Base-by-base conservation (phyloP, 2,329 filamentous ascomycete species). In the Fusarium albosuccineum region DNA sequence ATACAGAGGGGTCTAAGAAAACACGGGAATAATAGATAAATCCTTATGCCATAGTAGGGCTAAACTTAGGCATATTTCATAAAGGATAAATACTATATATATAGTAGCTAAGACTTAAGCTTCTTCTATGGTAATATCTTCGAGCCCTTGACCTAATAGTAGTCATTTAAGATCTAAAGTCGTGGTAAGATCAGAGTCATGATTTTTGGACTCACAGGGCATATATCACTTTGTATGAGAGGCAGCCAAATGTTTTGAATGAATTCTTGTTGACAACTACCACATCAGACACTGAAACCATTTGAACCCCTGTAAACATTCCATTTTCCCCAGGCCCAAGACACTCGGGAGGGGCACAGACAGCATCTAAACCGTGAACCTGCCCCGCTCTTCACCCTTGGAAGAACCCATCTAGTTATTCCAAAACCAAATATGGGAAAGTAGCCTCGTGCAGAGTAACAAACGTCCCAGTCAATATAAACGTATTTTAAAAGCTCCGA, bases 391-490 rank as follows among this genome's bases (percentile, higher is more conserved):
- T 42, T 26, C n/a, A 55, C 33, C 26, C 16, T 29, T 50, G 22
- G 44, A 57, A 17, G 14, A 17, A 37, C 40, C 17, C 27, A 26
- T 30, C 48, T 41, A 36, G 52, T 46, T 27, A 51, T 42, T 54
- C 37, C 57, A 4, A 26, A 37, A 27, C 51, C 39, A 36, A 22
- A 11, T 30, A 27, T 27, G 39, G 45, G 40, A 41, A 48, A 37
- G 52, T 13, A 44, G 22, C 44, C 37, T 58, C 29, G 34, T 22
- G 22, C 34, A 29, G 42, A 53, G 42, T 26, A 46, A 56, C 29
- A 42, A n/a, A 30, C 37, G 29, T 49, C 17, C 37, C 34, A 22
- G 2, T 40, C 33, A 40, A 41, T 13, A 62, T 44, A 37, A 53
- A 27, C 48, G 26, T 48, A 29, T 41, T 46, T 51, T 49, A 36